Conservation (phyloP, 2,329 filamentous ascomycete species). For the Scleromitrula shiraiana region DNA sequence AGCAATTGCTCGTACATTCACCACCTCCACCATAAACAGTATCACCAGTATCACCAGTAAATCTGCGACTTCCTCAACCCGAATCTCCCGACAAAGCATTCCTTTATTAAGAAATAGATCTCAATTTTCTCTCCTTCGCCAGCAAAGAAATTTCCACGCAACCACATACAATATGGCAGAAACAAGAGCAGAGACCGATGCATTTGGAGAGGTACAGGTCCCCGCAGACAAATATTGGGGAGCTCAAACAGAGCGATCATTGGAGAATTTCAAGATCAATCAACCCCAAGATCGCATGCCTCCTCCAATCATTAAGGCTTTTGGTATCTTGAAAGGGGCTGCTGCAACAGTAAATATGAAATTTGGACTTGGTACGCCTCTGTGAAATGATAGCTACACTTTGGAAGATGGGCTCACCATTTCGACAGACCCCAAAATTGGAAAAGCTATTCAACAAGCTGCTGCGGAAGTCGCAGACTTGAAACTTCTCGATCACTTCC, state of each 20-base stretch:
- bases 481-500: slow-evolving; percentile 95
- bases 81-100: background rate
- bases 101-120: slow-evolving; percentile 10
- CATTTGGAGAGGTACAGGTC: slow-evolving; percentile 95
- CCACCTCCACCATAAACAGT: slow-evolving; percentile 3
- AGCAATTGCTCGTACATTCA: slow-evolving; percentile 6
- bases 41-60: slow-evolving; percentile 3
- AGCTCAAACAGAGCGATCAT: slow-evolving; percentile 90
- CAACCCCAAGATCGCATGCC: slow-evolving; percentile 99
- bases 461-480: slow-evolving; percentile 86
- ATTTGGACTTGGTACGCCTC: slow-evolving; percentile 68
- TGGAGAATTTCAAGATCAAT: slow-evolving; percentile 98
- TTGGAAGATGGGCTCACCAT: slow-evolving; percentile 20
- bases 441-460: slow-evolving; percentile 88
- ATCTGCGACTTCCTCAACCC: slow-evolving; percentile 7
- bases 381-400: slow-evolving; percentile 1
- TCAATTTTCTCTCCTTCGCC: slow-evolving; percentile 13
- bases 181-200: slow-evolving; percentile 86
- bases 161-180: slow-evolving; percentile 32
- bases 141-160: slow-evolving; percentile 25
- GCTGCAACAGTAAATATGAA: slow-evolving; percentile 93
- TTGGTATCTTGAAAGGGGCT: slow-evolving; percentile 95
- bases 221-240: slow-evolving; percentile 95
- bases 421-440: slow-evolving; percentile 70
- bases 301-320: slow-evolving; percentile 80